Conservation (phyloP, 805 yeast genomes). For the Candida glaebosa region DNA sequence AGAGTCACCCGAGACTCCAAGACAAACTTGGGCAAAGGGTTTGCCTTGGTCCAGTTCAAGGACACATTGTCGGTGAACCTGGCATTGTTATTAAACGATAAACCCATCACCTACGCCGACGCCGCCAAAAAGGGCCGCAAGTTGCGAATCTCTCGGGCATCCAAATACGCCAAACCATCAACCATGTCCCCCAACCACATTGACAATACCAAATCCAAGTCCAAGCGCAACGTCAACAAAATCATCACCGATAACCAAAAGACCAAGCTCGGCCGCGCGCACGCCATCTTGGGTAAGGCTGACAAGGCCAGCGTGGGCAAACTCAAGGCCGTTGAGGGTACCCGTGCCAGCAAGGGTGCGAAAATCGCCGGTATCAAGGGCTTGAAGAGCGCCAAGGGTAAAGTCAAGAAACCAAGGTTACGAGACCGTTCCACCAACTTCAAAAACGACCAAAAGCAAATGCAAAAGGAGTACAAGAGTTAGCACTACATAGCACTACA, state of each 20-base stretch:
- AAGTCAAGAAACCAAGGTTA: slow-evolving; percentile 55
- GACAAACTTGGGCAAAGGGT: slow-evolving; percentile 95
- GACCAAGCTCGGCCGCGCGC: slow-evolving; percentile 79
- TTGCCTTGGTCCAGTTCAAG: slow-evolving; percentile 89
- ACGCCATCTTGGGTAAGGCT: slow-evolving; percentile 69
- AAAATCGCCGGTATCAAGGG: slow-evolving; percentile 58
- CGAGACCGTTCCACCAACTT: slow-evolving; percentile 53
- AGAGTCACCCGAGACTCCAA: slow-evolving; percentile 88
- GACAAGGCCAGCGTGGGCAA: slow-evolving; percentile 68
- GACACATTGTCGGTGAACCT: slow-evolving; percentile 71
- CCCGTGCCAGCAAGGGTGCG: slow-evolving; percentile 70
- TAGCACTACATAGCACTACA: no score
- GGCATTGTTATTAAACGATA: slow-evolving; percentile 74
- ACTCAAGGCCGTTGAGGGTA: slow-evolving; percentile 57
- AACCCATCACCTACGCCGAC: slow-evolving; percentile 42
- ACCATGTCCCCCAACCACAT: slow-evolving; percentile 41
- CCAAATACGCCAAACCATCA: slow-evolving; percentile 38
- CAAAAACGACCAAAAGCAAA: slow-evolving; percentile 35
- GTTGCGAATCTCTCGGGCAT: slow-evolving; percentile 69
- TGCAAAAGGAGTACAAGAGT: slow-evolving; percentile 12
- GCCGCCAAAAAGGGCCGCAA: slow-evolving; percentile 59
- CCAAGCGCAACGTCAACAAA: slow-evolving; percentile 19
- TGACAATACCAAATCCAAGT: slow-evolving; percentile 28
- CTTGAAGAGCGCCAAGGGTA: slow-evolving; percentile 37
- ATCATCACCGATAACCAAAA: slow-evolving; percentile 62